Evolutionary conservation across 2,329 filamentous ascomycete species (phyloP), one percentile per base, ranked within the genome.

Genomic region (Uncinocarpus reesii): DNA sequence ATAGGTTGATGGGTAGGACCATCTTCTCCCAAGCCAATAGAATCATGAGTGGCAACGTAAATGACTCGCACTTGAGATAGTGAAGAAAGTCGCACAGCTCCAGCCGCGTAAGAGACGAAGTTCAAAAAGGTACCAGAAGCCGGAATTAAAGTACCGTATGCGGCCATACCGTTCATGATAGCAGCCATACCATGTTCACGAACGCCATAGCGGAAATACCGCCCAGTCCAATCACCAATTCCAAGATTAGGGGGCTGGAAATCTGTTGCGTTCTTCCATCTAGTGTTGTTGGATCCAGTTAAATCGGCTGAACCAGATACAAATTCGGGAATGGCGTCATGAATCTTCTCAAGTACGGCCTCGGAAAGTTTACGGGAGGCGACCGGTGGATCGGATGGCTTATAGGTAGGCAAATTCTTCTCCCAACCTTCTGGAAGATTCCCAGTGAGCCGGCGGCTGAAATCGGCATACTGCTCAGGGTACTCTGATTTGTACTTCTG

Each of bases 1-100:
- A 98, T 95, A 69, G 92, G 92, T 79, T 98, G 92, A 75, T 98
- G 92, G 50, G 92, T 98, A 59, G 92, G 90, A 55, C 92, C 92
- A 65, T 98, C 92, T 76, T 98, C 92, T 72, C 92, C 92, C 59
- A 96, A 86, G 77, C 92, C 92, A 62, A 98, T 98, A 57, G 90
- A 95, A 79, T 96, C 90, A 79, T 96, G 90, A 60, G 90, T 96
- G 63, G 92, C 90, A 60, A 96, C 79, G 83, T 92, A 94, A 76
- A 98, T 89, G 66, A 81, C 77, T 62, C 90, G 90, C 68, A 89
- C 78, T 70, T 86, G 89, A 40, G 89, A 94, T 59, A 98, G 80
- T 34, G 92, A 82, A 31, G 89, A 95, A 53, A 98, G 81, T 72
- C 92, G 90, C 66, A 96, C 84, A 62, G 92, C 83, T 71, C 92